Base-by-base conservation (phyloP, 495 filamentous ascomycete genomes). In the Annulohypoxylon stygium region DNA sequence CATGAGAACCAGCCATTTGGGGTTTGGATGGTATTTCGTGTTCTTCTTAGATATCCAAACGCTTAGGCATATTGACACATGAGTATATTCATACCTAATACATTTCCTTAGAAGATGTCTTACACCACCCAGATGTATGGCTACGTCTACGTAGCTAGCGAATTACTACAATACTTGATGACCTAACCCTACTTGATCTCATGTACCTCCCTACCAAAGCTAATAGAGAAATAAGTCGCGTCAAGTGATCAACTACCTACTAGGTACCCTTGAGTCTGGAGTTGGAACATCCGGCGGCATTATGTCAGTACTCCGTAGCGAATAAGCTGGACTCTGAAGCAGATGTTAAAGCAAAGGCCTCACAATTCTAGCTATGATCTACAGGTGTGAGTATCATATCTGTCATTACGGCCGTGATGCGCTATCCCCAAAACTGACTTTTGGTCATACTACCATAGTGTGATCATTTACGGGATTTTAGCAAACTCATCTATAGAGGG, bases 401-500 rank as follows among this genome's bases (percentile, higher is more conserved):
- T 39, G 25, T 58, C 34, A 25, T 5, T 34, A 58, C 54, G 33
- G 18, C 54, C 54, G 34, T 11, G 54, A 37, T 33, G 34, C 34
- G 54, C 54, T 57, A 60, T 30, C 20, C 37, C 36, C 26, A 43
- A 60, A 20, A 26, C 3, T 58, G 18, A 23, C 5, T 16, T 23
- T 6, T 12, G 14, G 18, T 43, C 10, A 43, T 60, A 41, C 12
- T 43, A 30, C 30, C 30, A 30, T 30, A 34, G 33, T 39, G 33
- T 58, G 54, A 50, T 63, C 10, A 34, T 36, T 16, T 2, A 37
- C 26, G 30, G 26, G 43, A 26, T 20, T 36, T 51, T 51, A 34
- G 43, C 16, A 48, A 33, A 63, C 59, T 48, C 23, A 33, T 5
- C 50, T 50, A 16, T 51, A 43, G 30, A 63, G 43, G 45, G 55